Evolutionary conservation across 441 rosid species (phyloP), one percentile per base, ranked within the genome.

Genomic region (Omphalea diandra): DNA sequence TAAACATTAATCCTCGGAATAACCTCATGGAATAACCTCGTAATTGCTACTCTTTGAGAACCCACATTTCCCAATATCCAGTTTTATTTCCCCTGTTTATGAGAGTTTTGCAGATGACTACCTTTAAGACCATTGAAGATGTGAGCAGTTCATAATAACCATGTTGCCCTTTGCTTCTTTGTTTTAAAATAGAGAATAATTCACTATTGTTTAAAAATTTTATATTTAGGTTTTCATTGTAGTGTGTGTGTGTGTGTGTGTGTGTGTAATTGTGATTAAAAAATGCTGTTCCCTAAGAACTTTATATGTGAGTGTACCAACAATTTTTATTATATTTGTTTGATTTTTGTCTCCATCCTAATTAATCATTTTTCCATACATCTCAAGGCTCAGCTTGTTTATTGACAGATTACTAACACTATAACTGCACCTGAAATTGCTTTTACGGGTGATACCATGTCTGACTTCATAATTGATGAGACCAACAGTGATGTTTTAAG

Each of bases 361-460:
- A 44, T 46, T 32, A 32, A 27, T 32, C 12, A 27, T 26, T 64
- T 63, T 20, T 18, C 33, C 70, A n/a, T 49, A 11, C 27, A 18
- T 52, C 31, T 71, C 55, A 68, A 65, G 63, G 61, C 66, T 63
- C 20, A 49, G 50, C 32, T 76, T 77, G 50, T 71, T 55, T 77
- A 32, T 74, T 76, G 68, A 66, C 91, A 94, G 99, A 90, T 94
- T 64, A 92, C 98, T 43, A 31, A 82, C 76, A 87, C 88, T 40
- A 67, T 73, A 27, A 83, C 85, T 50, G 67, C 81, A 57, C 93
- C 96, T 40, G 95, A 94, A 87, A 84, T 94, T 56, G 97, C 97
- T 56, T 94, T 94, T 80, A 94, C 96, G 1, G 97, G 99, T 73
- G 99, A 92, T 73, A 92, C 99, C 17, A 90, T 65, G 70, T 81